phyloP scores from a whole-genome alignment of 345 rosid species.

The Populus tremula region DNA sequence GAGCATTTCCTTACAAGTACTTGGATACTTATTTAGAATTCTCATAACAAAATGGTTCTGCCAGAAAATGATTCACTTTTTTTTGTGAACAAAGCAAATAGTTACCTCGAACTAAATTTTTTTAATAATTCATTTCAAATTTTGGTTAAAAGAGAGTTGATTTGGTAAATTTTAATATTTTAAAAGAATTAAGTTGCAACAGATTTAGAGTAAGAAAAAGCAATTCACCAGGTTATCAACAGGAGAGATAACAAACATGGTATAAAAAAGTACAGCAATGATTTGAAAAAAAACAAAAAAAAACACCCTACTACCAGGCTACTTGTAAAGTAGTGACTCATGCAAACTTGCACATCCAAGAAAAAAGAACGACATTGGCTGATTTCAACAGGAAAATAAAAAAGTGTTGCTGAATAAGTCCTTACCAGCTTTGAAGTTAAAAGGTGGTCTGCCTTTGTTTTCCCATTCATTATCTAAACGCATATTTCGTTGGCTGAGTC shows the following conservation, averaged over 20 bases:
- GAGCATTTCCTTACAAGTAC: neutral
- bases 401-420: neutral
- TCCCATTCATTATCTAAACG: conserved; percentile 33
- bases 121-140: neutral
- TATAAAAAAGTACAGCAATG: neutral
- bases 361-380: neutral
- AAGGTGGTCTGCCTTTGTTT: conserved; percentile 29
- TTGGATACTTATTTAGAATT: neutral
- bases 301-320: neutral
- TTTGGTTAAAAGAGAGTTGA: neutral
- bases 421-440: conserved; percentile 27
- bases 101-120: neutral
- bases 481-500: conserved; percentile 20
- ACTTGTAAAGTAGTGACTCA: neutral
- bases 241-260: neutral
- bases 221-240: neutral
- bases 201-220: neutral
- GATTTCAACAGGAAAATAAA: neutral
- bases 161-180: neutral
- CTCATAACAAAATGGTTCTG: neutral
- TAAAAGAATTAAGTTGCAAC: neutral
- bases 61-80: neutral
- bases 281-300: neutral
- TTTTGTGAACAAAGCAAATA: neutral
- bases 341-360: neutral